These are phyloP conservation scores for Cryptomeria japonica DNA, from an alignment of 75 land plant genomes.

Conservation along the genomic window DNA sequence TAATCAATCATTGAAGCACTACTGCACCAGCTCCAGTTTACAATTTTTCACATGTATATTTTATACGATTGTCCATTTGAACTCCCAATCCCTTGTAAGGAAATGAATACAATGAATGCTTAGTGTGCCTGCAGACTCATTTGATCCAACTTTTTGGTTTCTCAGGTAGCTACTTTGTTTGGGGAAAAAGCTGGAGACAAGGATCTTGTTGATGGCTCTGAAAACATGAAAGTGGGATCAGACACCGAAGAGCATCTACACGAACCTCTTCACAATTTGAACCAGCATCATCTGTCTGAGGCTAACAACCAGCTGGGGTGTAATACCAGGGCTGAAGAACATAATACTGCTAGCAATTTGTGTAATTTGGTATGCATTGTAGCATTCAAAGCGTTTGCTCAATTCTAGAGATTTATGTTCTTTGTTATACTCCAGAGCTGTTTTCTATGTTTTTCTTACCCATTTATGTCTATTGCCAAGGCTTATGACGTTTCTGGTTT, in stretches of 20 bases:
- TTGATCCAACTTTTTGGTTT: not conserved
- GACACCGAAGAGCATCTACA: not conserved
- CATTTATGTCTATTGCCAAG: not conserved
- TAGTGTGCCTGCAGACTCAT: not conserved
- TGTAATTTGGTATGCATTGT: not conserved
- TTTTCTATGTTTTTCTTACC: not conserved
- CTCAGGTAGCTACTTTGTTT: not conserved
- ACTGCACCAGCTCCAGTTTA: not conserved
- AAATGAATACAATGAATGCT: not conserved
- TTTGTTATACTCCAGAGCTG: not conserved
- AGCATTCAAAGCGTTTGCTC: not conserved
- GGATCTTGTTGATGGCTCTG: not conserved
- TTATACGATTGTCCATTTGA: not conserved
- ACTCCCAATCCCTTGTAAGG: not conserved
- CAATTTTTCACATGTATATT: not conserved
- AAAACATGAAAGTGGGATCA: not conserved
- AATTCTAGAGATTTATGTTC: not conserved
- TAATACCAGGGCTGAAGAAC: not conserved
- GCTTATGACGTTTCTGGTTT: not conserved
- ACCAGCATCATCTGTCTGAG: not conserved
- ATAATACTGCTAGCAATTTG: not conserved
- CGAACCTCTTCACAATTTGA: not conserved
- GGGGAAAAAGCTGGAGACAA: not conserved
- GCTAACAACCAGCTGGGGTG: not conserved
- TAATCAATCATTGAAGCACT: not conserved